A percentile compares a stretch with the other conserved stretches of the same genome.
Conservation (phyloP, 2,329 filamentous ascomycete genomes). For the Phialemonium atrogriseum region DNA sequence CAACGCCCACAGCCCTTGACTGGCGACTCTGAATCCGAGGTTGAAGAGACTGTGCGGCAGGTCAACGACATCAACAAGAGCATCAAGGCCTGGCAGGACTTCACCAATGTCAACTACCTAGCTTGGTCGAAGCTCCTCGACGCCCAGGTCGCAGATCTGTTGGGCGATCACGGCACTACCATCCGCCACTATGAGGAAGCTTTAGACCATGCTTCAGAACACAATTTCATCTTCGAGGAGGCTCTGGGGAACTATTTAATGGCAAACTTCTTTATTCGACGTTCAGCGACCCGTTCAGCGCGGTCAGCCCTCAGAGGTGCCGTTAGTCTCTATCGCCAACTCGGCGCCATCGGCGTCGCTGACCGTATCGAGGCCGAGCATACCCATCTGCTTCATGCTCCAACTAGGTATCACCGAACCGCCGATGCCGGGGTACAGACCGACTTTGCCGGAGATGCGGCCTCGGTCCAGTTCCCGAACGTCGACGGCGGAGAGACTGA, state of each 20-base stretch:
- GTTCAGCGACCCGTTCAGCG: conserved; percentile 58
- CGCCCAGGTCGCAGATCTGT: conserved; percentile 60
- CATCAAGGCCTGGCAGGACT: conserved; percentile 54
- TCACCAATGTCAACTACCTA: conserved; percentile 64
- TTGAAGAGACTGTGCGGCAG: conserved; percentile 40
- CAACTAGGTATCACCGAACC: conserved; percentile 47
- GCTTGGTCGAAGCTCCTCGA: conserved; percentile 60
- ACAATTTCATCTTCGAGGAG: conserved; percentile 62
- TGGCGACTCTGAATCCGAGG: conserved; percentile 32
- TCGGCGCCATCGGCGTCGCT: conserved; percentile 63
- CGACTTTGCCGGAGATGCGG: conserved; percentile 53
- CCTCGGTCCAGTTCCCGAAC: conserved; percentile 42
- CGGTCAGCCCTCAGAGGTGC: conserved; percentile 61
- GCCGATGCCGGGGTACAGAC: conserved; percentile 62
- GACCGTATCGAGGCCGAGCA: conserved; percentile 61
- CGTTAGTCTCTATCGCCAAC: conserved; percentile 57
- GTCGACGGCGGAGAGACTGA: conserved; percentile 37
- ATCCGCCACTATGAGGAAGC: conserved; percentile 61
- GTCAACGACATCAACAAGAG: conserved; percentile 48
- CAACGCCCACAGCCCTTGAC: conserved; percentile 33
- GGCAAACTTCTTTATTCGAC: conserved; percentile 60
- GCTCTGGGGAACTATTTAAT: conserved; percentile 67
- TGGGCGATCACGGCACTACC: conserved; percentile 45
- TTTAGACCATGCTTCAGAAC: conserved; percentile 61
- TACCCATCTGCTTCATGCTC: conserved; percentile 56